phyloP scores from a whole-genome alignment of 257 asterid species.

The Solanum virginianum region DNA sequence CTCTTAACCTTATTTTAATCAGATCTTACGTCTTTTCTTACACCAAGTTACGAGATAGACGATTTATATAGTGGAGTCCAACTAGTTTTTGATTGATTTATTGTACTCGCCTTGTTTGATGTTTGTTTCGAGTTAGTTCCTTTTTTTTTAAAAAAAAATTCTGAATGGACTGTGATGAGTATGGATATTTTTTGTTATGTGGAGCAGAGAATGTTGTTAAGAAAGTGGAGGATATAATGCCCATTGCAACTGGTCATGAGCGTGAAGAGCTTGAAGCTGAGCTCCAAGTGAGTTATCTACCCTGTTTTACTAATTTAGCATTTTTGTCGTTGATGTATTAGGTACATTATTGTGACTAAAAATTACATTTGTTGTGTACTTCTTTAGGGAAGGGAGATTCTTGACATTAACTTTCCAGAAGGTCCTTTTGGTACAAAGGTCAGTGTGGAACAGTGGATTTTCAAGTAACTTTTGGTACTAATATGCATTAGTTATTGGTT shows the following conservation, averaged over 20 bases:
- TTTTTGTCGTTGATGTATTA: not conserved
- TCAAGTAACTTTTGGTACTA: not conserved
- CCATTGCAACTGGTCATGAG: slow-evolving; percentile 95
- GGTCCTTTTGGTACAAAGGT: slow-evolving; percentile 98
- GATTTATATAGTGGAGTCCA: not conserved
- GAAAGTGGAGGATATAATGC: slow-evolving; percentile 80
- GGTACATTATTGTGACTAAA: not conserved
- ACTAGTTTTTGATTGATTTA: not conserved
- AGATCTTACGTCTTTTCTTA: not conserved
- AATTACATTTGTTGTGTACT: not conserved
- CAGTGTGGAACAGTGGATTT: slow-evolving; percentile 11
- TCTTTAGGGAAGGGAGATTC: slow-evolving; percentile 51
- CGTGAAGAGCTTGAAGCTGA: slow-evolving; percentile 91
- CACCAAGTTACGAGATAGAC: not conserved
- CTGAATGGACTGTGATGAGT: not conserved
- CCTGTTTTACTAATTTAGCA: not conserved
- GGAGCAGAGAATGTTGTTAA: slow-evolving; percentile 32
- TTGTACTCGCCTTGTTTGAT: not conserved
- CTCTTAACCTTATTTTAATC: slow-evolving; percentile 13
- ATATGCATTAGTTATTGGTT: not conserved
- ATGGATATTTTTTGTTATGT: not conserved
- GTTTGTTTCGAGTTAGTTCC: not conserved
- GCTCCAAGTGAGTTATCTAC: slow-evolving; percentile 45
- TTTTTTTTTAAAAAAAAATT: not conserved
- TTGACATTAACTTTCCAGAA: slow-evolving; percentile 47